A percentile compares a stretch with the other conserved stretches of the same genome.
Evolutionary conservation across 768 basidiomycete species (phyloP).

Genomic region (Boletus rubroflammeus): DNA sequence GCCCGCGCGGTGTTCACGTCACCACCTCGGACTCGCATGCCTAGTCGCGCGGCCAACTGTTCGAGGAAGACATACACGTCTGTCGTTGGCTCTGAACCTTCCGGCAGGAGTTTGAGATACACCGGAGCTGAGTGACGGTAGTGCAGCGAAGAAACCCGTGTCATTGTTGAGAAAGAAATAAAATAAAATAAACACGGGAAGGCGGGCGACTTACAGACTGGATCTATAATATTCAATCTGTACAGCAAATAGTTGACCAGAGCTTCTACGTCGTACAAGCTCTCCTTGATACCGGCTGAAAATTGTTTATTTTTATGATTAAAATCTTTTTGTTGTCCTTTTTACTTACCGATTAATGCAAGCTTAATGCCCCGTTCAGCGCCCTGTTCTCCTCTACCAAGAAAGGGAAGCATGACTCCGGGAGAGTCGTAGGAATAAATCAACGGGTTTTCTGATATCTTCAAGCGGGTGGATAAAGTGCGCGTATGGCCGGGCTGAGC

Average conservation of each 20-base stretch:
- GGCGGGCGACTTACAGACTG: constrained; percentile 48
- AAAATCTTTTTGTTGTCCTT: constrained; percentile 8
- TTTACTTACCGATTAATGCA: constrained; percentile 80
- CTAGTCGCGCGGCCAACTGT: constrained; percentile 66
- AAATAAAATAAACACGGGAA: background rate
- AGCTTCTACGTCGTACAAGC: constrained; percentile 80
- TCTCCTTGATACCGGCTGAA: constrained; percentile 91
- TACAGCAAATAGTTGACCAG: constrained; percentile 86
- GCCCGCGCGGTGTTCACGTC: constrained; percentile 67
- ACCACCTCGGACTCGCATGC: constrained; percentile 80
- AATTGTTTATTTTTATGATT: constrained; percentile 5
- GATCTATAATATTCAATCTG: constrained; percentile 75
- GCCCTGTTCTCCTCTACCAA: constrained; percentile 80
- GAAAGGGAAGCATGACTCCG: constrained; percentile 94
- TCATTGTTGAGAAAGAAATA: constrained; percentile 2
- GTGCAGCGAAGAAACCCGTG: background rate
- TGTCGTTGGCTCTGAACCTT: constrained; percentile 51
- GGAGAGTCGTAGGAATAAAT: constrained; percentile 96
- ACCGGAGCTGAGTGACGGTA: constrained; percentile 52
- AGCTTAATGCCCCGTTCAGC: constrained; percentile 92
- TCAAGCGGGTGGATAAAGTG: constrained; percentile 82
- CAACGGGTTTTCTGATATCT: constrained; percentile 72
- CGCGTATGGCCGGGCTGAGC: constrained; percentile 90
- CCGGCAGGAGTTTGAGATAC: constrained; percentile 61
- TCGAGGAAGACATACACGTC: constrained; percentile 66